Percentiles rank a stretch among this genome's conserved stretches.
phyloP scores from a whole-genome alignment of 2,329 filamentous ascomycete species.

The Fusarium zealandicum region DNA sequence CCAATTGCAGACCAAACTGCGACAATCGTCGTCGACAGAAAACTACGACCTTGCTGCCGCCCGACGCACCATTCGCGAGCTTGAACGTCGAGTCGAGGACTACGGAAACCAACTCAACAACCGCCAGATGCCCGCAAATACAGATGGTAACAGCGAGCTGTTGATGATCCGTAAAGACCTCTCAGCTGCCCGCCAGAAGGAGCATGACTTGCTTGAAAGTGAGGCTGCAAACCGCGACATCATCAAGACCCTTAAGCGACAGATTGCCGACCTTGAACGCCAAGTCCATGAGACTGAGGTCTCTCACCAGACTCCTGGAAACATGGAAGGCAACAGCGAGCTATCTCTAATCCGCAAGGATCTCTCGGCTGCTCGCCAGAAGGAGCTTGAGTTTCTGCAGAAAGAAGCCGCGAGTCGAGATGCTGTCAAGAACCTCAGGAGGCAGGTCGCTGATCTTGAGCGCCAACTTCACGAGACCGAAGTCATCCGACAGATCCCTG shows the following conservation, averaged over 20 bases:
- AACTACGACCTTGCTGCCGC: constrained; percentile 64
- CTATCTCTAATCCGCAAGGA: constrained; percentile 68
- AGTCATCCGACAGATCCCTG: constrained; percentile 48
- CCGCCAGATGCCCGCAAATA: constrained; percentile 45
- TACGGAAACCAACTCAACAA: constrained; percentile 55
- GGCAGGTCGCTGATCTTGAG: constrained; percentile 71
- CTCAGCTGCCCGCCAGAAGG: constrained; percentile 68
- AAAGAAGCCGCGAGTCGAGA: constrained; percentile 70
- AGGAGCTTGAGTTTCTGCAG: constrained; percentile 70
- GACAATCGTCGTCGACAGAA: constrained; percentile 56
- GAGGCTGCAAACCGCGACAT: constrained; percentile 69
- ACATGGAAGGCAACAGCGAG: constrained; percentile 57
- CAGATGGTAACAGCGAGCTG: constrained; percentile 60
- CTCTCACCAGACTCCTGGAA: constrained; percentile 44
- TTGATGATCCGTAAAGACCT: constrained; percentile 69
- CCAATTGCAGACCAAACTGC: constrained; percentile 57
- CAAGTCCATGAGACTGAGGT: constrained; percentile 71
- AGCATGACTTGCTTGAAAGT: constrained; percentile 70
- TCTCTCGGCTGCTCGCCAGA: constrained; percentile 67
- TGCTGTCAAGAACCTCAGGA: constrained; percentile 67
- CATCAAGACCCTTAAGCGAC: constrained; percentile 68
- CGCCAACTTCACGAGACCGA: constrained; percentile 71
- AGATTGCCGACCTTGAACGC: constrained; percentile 71
- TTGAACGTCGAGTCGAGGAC: constrained; percentile 68
- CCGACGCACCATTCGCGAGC: constrained; percentile 68